Conservation (phyloP, 306 rosid genomes). For the Oxytropis ochrocephala region DNA sequence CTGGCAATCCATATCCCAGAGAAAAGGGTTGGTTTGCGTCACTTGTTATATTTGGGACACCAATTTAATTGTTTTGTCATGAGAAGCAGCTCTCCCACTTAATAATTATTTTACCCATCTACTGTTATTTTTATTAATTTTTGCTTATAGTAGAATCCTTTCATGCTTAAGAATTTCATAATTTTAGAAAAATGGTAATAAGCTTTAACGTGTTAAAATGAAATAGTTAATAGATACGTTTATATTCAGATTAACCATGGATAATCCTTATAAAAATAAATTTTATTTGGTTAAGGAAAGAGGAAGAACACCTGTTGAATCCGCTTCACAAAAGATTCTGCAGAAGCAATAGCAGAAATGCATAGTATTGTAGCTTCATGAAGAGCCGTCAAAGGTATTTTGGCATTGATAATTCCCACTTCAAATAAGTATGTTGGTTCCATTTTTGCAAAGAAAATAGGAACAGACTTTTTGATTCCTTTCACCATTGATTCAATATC, state of each 20-base stretch:
- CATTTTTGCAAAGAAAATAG: constrained; percentile 73
- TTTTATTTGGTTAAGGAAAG: not conserved
- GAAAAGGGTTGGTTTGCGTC: not conserved
- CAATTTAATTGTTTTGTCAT: not conserved
- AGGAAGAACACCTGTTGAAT: constrained; percentile 55
- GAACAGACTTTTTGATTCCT: constrained; percentile 38
- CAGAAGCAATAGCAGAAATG: constrained; percentile 82
- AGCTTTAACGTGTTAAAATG: not conserved
- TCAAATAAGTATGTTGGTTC: constrained; percentile 60
- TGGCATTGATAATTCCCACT: constrained; percentile 36
- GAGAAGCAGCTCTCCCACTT: not conserved
- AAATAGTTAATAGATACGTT: not conserved
- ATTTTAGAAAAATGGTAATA: not conserved
- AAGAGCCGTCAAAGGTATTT: constrained; percentile 43
- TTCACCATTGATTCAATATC: constrained; percentile 40
- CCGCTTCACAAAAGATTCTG: constrained; percentile 65
- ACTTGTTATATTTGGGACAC: not conserved
- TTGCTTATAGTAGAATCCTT: not conserved
- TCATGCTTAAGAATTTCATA: not conserved
- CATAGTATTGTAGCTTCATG: constrained; percentile 45
- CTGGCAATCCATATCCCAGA: too few relatives aligned
- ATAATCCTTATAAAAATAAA: not conserved
- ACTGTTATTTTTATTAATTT: not conserved
- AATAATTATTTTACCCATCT: not conserved
- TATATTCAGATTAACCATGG: not conserved